A percentile compares a stretch with the other conserved stretches of the same genome.
Evolutionary conservation across 495 filamentous ascomycete species (phyloP).

Genomic region (Lasiosphaeris hirsuta): DNA sequence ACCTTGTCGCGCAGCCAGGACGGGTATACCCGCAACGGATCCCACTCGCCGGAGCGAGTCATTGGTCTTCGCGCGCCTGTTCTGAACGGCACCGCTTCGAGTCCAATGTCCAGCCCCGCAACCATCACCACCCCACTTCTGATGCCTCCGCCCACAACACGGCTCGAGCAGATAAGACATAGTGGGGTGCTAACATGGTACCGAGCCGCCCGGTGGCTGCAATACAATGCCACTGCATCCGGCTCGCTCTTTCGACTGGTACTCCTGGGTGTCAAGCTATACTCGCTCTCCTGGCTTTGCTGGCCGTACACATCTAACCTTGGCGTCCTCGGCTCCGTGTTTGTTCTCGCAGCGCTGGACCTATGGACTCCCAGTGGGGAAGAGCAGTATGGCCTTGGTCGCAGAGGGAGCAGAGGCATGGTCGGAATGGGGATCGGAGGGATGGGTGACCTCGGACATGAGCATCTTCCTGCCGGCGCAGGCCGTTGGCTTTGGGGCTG

Average conservation of each 20-base stretch:
- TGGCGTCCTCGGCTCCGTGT: conserved; percentile 31
- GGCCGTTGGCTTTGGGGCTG: conserved; percentile 32
- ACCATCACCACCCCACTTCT: conserved; percentile 47
- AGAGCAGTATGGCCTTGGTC: conserved; percentile 5
- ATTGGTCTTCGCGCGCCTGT: conserved; percentile 15
- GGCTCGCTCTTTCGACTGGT: conserved; percentile 30
- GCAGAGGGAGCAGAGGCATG: conserved; percentile 5
- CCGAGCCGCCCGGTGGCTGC: conserved; percentile 22
- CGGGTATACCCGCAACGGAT: conserved; percentile 23
- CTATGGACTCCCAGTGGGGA: conserved; percentile 25
- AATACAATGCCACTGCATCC: conserved; percentile 18
- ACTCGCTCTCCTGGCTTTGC: conserved; percentile 39
- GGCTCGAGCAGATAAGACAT: conserved; percentile 37
- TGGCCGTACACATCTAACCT: conserved; percentile 43
- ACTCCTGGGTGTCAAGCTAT: conserved; percentile 39
- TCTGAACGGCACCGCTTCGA: conserved; percentile 17
- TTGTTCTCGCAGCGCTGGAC: conserved; percentile 40
- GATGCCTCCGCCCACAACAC: conserved; percentile 55
- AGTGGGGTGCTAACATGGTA: conserved; percentile 28
- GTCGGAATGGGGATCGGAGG: conserved; percentile 7
- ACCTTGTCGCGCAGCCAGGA: conserved; percentile 35
- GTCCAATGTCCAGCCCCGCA: conserved; percentile 28
- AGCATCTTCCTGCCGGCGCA: conserved; percentile 4
- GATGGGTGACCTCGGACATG: conserved; percentile 9
- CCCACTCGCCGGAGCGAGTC: conserved; percentile 28